These are phyloP conservation scores for Trichomonas tenax DNA, from an alignment of 208 protist genomes.

Conservation along the genomic window DNA sequence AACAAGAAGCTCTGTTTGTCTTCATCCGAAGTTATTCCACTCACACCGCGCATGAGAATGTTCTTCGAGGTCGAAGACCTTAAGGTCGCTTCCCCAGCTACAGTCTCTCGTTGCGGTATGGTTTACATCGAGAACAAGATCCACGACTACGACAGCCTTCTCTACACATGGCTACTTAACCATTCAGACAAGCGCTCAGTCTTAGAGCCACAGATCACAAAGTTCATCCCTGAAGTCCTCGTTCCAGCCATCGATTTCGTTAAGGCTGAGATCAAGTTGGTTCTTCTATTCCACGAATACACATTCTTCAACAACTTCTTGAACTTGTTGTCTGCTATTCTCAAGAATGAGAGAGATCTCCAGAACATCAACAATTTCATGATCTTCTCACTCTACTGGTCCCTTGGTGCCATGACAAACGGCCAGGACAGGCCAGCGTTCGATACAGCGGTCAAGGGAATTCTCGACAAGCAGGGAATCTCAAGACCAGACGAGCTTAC, in stretches of 20 bases:
- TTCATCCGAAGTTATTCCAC: conserved; percentile 80
- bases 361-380: neutral
- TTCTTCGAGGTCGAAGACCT: conserved; percentile 96
- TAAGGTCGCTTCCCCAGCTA: conserved; percentile 84
- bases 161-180: neutral
- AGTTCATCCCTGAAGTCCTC: neutral
- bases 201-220: neutral
- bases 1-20: conserved; percentile 89
- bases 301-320: conserved; percentile 11
- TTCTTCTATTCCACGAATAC: neutral
- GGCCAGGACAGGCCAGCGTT: conserved; percentile 63
- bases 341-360: neutral
- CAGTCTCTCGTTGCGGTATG: conserved; percentile 93
- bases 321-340: neutral
- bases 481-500: neutral
- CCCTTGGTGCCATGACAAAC: conserved; percentile 74
- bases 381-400: conserved; percentile 83
- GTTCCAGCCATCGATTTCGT: neutral
- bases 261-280: neutral
- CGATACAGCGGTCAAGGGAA: conserved; percentile 32
- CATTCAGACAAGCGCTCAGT: neutral
- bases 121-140: conserved; percentile 75
- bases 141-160: conserved; percentile 57
- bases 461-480: neutral
- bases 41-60: conserved; percentile 59